Evolutionary conservation across 805 yeast species (phyloP).

Genomic region (Starmerella sirachaensis): DNA sequence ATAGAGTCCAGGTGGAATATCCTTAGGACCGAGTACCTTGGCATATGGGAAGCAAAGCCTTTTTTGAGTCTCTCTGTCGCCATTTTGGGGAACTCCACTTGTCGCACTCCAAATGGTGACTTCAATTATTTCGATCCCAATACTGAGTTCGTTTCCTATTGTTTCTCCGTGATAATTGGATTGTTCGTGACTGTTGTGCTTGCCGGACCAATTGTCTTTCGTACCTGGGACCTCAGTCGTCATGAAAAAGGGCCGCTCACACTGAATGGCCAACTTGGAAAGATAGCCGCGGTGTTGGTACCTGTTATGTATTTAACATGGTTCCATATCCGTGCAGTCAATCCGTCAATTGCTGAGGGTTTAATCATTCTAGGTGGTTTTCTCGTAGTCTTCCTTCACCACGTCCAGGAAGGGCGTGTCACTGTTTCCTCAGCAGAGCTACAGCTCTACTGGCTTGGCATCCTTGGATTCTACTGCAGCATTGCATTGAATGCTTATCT

Average conservation of each 20-base stretch:
- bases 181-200: conserved; percentile 8
- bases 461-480: conserved; percentile 11
- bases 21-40: neutral
- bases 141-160: conserved; percentile 21
- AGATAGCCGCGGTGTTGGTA: conserved; percentile 12
- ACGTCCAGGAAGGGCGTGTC: conserved; percentile 24
- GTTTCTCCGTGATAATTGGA: conserved; percentile 17
- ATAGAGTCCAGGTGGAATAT: too few relatives aligned
- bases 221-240: conserved; percentile 8
- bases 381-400: conserved; percentile 12
- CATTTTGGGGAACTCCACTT: conserved; percentile 9
- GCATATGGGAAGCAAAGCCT: conserved; percentile 5
- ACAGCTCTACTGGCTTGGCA: conserved; percentile 20
- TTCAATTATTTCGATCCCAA: conserved; percentile 18
- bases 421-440: conserved; percentile 19
- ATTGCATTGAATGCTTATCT: conserved; percentile 17
- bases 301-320: conserved; percentile 13
- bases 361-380: conserved; percentile 8
- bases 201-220: conserved; percentile 14
- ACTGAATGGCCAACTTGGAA: conserved; percentile 16
- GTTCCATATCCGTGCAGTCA: neutral
- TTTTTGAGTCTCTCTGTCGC: conserved; percentile 4
- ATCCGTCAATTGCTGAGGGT: conserved; percentile 14
- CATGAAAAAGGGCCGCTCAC: conserved; percentile 16
- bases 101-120: conserved; percentile 5